These are phyloP conservation scores for Fraxinus latifolia DNA, from an alignment of 305 asterid species.

Conservation along the genomic window DNA sequence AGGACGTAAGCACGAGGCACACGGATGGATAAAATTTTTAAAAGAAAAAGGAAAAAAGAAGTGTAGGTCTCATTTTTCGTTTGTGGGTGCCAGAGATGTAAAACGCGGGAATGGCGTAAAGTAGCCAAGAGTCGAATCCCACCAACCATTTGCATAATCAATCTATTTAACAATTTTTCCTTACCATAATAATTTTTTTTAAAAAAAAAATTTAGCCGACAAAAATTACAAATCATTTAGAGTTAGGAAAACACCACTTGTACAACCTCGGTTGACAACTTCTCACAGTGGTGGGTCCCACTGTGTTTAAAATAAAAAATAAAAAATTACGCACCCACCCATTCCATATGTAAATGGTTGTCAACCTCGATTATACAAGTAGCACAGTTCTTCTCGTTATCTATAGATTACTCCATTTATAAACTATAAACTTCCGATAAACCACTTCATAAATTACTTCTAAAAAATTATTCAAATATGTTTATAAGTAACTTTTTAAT, in stretches of 20 bases:
- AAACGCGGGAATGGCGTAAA: conserved; percentile 20
- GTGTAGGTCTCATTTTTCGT: not conserved
- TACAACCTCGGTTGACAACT: too few relatives aligned
- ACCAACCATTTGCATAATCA: not conserved
- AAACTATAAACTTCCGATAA: too few relatives aligned
- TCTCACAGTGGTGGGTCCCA: too few relatives aligned
- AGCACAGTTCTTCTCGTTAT: too few relatives aligned
- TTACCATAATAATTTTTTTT: not conserved
- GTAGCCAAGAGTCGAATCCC: not conserved
- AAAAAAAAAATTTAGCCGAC: not conserved
- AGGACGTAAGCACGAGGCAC: not conserved
- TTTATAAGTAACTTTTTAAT: not conserved
- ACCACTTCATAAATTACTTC: too few relatives aligned
- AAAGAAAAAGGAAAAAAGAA: not conserved
- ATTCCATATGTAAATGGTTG: too few relatives aligned
- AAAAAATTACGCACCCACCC: too few relatives aligned
- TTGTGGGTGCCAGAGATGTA: conserved; percentile 15
- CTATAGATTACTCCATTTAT: too few relatives aligned
- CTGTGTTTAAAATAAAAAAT: too few relatives aligned
- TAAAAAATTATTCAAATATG: not conserved
- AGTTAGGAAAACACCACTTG: not conserved
- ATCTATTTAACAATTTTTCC: not conserved
- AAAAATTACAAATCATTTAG: not conserved
- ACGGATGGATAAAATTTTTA: not conserved
- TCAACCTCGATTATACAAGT: too few relatives aligned